Evolutionary conservation across 768 basidiomycete genomes (phyloP).

Genomic region (Tricholoma furcatifolium): DNA sequence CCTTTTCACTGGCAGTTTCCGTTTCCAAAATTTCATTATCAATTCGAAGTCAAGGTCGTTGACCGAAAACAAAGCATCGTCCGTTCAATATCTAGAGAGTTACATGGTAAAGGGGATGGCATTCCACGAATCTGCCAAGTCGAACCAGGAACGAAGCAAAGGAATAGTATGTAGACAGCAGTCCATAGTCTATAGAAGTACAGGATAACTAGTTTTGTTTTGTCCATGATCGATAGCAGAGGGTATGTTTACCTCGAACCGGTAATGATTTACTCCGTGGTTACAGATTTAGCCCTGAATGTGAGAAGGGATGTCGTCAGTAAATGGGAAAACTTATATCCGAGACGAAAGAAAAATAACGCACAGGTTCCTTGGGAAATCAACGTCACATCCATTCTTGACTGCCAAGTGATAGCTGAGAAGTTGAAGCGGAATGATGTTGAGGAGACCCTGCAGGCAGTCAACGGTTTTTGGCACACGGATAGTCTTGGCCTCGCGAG

Average conservation of each 20-base stretch:
- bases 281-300: constrained; percentile 73
- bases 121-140: neutral
- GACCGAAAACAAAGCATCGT: no score
- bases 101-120: constrained; percentile 6
- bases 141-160: neutral
- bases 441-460: constrained; percentile 91
- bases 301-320: neutral
- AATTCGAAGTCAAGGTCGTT: no score
- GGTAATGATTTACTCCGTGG: constrained; percentile 55
- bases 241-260: neutral
- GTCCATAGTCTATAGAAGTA: constrained; percentile 25
- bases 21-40: no score
- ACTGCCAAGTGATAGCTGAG: constrained; percentile 96
- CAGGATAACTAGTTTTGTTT: constrained; percentile 21
- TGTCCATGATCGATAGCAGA: constrained; percentile 11
- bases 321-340: constrained; percentile 8
- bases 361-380: constrained; percentile 95
- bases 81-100: neutral
- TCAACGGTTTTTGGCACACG: constrained; percentile 95
- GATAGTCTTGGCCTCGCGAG: constrained; percentile 77
- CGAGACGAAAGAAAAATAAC: constrained; percentile 28
- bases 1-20: no score
- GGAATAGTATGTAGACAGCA: neutral
- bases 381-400: constrained; percentile 94
- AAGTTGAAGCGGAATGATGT: constrained; percentile 95